Conservation (phyloP, 805 yeast species). For the Wickerhamomyces hampshirensis region DNA sequence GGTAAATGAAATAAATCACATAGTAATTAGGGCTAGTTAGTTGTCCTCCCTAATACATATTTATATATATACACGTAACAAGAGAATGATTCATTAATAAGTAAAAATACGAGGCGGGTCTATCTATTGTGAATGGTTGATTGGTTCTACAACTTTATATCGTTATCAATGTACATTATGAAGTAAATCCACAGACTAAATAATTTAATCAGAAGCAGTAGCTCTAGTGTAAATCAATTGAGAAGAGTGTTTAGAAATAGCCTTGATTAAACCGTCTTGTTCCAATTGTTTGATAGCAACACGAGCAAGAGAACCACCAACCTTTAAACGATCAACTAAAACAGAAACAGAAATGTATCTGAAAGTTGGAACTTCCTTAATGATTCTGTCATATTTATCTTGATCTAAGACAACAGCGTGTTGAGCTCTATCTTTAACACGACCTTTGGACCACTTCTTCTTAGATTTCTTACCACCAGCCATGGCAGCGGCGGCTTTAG, state of each 20-base stretch:
- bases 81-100: too few species aligned
- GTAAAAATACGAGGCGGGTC: too few species aligned
- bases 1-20: neutral
- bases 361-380: constrained; percentile 99
- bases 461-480: constrained; percentile 99
- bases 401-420: constrained; percentile 97
- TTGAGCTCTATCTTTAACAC: constrained; percentile 99
- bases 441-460: constrained; percentile 99
- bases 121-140: too few species aligned
- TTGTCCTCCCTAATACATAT: too few species aligned
- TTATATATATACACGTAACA: too few species aligned
- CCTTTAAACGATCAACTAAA: constrained; percentile 97
- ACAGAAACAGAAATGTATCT: constrained; percentile 97
- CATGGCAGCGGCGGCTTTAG: constrained; percentile 99
- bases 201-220: constrained; percentile 51
- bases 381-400: constrained; percentile 97
- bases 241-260: constrained; percentile 91
- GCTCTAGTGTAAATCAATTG: constrained; percentile 95
- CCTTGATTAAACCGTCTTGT: constrained; percentile 90
- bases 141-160: neutral
- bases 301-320: constrained; percentile 99
- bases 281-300: constrained; percentile 95
- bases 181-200: constrained; percentile 17
- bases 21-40: too few species aligned
- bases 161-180: constrained; percentile 27